Evolutionary conservation across 2,329 filamentous ascomycete species (phyloP).

Genomic region (Colletotrichum liaoningense): DNA sequence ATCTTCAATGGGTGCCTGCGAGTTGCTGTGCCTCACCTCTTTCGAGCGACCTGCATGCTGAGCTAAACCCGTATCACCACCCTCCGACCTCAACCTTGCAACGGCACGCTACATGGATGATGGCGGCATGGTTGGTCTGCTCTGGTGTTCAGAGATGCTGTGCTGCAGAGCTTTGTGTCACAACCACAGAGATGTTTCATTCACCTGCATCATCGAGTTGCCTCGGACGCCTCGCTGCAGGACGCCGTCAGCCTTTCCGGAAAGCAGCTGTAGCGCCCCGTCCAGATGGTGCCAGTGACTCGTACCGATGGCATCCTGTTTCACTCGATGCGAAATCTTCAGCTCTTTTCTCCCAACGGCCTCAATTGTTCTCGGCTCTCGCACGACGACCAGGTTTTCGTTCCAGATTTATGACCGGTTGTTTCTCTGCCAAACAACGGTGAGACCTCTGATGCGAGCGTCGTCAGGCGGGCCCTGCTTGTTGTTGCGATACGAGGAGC

Average conservation of each 20-base stretch:
- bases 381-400: neutral
- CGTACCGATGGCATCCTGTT: conserved; percentile 26
- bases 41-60: conserved; percentile 33
- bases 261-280: conserved; percentile 32
- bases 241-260: conserved; percentile 33
- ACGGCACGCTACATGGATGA: conserved; percentile 20
- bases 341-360: neutral
- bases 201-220: conserved; percentile 36
- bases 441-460: conserved; percentile 20
- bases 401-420: neutral
- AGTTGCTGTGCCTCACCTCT: conserved; percentile 27
- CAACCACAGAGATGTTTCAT: conserved; percentile 22
- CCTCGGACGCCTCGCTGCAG: conserved; percentile 26
- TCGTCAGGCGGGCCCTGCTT: conserved; percentile 3
- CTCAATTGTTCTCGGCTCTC: neutral
- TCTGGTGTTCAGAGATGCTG: conserved; percentile 1
- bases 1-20: conserved; percentile 6
- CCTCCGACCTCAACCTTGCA: conserved; percentile 23
- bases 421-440: conserved; percentile 20
- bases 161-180: conserved; percentile 34
- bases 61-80: conserved; percentile 32
- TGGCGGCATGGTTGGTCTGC: conserved; percentile 27
- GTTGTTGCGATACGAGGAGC: neutral
- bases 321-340: conserved; percentile 31
- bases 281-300: conserved; percentile 30